These are phyloP conservation scores for Zychaea mexicana DNA, from an alignment of 371 early-diverging fungal genomes.

Conservation along the genomic window DNA sequence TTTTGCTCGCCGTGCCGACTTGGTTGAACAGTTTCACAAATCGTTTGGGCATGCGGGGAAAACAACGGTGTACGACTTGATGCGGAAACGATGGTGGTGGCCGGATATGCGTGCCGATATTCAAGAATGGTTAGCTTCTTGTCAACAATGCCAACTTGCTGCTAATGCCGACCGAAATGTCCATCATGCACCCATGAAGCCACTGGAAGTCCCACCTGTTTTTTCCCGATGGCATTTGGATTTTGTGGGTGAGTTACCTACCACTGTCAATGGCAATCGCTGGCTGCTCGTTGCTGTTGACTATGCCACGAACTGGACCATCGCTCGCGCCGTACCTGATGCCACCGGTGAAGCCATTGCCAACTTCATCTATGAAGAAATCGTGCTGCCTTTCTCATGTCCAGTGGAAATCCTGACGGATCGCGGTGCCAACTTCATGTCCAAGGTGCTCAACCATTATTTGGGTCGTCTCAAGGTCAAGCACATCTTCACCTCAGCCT, in stretches of 20 bases:
- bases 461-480: slow-evolving; percentile 3
- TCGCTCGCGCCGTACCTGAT: slow-evolving; percentile 35
- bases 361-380: slow-evolving; percentile 25
- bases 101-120: slow-evolving; percentile 18
- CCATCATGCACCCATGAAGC: slow-evolving; percentile 19
- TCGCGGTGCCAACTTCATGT: slow-evolving; percentile 25
- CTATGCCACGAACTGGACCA: slow-evolving; percentile 40
- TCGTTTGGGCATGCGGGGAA: slow-evolving; percentile 24
- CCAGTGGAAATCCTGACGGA: slow-evolving; percentile 29
- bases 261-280: slow-evolving; percentile 15
- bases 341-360: slow-evolving; percentile 25
- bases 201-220: not conserved
- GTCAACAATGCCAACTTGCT: slow-evolving; percentile 28
- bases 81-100: slow-evolving; percentile 32
- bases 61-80: slow-evolving; percentile 11
- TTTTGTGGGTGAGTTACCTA: slow-evolving; percentile 26
- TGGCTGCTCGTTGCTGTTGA: slow-evolving; percentile 42
- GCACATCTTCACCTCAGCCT: slow-evolving; percentile 22
- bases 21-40: slow-evolving; percentile 21
- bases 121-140: slow-evolving; percentile 12
- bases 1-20: slow-evolving; percentile 6
- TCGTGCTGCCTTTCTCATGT: slow-evolving; percentile 33
- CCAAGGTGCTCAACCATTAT: not conserved
- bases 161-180: not conserved
- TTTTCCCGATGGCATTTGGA: slow-evolving; percentile 34